These are phyloP conservation scores for Termitomyces sp. DNA, from an alignment of 768 basidiomycete genomes.

Conservation along the genomic window DNA sequence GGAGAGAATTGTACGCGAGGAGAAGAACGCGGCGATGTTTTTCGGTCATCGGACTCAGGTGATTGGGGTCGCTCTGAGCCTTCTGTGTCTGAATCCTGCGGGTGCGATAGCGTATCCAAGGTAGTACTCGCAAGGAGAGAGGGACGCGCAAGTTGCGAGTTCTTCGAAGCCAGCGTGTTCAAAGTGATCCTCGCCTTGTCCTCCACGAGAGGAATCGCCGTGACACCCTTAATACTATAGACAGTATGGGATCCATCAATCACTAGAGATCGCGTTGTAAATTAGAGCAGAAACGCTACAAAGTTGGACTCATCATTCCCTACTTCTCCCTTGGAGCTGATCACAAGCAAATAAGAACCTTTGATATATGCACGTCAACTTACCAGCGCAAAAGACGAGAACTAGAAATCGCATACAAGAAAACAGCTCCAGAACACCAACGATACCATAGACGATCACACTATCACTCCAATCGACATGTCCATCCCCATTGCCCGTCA, in stretches of 20 bases:
- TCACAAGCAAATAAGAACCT: conserved; percentile 78
- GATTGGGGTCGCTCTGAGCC: conserved; percentile 7
- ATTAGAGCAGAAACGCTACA: not conserved
- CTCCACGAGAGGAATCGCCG: conserved; percentile 68
- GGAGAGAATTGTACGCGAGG: conserved; percentile 54
- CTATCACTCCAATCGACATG: conserved; percentile 50
- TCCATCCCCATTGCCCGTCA: conserved; percentile 22
- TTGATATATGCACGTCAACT: not conserved
- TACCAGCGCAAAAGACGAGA: not conserved
- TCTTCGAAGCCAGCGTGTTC: conserved; percentile 49
- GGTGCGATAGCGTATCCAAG: conserved; percentile 15
- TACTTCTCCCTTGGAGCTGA: conserved; percentile 57
- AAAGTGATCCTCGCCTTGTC: conserved; percentile 55
- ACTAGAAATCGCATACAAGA: conserved; percentile 43
- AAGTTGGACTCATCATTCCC: conserved; percentile 55
- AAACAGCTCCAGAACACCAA: conserved; percentile 72
- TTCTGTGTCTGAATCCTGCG: conserved; percentile 8
- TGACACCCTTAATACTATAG: conserved; percentile 65
- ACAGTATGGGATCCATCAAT: conserved; percentile 59
- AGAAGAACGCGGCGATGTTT: conserved; percentile 13
- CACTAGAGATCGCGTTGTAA: conserved; percentile 38
- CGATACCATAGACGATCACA: conserved; percentile 69
- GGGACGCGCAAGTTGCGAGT: conserved; percentile 38
- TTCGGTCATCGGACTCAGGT: conserved; percentile 13
- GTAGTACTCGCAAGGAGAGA: conserved; percentile 38